Evolutionary conservation across 495 filamentous ascomycete species (phyloP).

Genomic region (Talaromyces stipitatus): DNA sequence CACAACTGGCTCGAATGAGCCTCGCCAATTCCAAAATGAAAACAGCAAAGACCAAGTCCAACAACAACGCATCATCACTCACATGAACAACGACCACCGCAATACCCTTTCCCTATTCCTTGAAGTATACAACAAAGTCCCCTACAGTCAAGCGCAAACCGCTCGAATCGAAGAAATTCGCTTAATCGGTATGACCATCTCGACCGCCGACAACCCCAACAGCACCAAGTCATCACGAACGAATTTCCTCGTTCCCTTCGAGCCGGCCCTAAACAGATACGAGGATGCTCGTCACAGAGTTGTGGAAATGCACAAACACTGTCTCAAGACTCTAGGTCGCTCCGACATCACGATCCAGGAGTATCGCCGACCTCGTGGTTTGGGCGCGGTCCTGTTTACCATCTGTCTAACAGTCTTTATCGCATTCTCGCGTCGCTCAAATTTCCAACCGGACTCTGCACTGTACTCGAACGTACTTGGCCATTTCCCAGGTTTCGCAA

Average conservation of each 20-base stretch:
- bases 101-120: constrained; percentile 61
- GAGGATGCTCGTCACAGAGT: constrained; percentile 55
- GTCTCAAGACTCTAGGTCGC: constrained; percentile 43
- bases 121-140: constrained; percentile 47
- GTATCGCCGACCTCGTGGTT: constrained; percentile 40
- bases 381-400: constrained; percentile 33
- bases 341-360: constrained; percentile 48
- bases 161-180: constrained; percentile 53
- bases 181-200: constrained; percentile 49
- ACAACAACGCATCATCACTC: constrained; percentile 53
- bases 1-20: background rate
- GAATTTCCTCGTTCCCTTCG: constrained; percentile 49
- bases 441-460: constrained; percentile 49
- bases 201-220: constrained; percentile 8
- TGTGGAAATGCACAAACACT: constrained; percentile 60
- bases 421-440: constrained; percentile 34
- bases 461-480: constrained; percentile 39
- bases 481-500: constrained; percentile 38
- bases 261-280: constrained; percentile 53
- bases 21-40: background rate
- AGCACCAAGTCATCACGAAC: constrained; percentile 9
- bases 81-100: constrained; percentile 76
- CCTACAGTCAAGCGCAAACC: constrained; percentile 35
- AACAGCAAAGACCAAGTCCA: background rate
- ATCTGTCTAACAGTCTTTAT: constrained; percentile 37